Evolutionary conservation across 2,329 filamentous ascomycete species (phyloP).

Genomic region (Aulographum hederae): DNA sequence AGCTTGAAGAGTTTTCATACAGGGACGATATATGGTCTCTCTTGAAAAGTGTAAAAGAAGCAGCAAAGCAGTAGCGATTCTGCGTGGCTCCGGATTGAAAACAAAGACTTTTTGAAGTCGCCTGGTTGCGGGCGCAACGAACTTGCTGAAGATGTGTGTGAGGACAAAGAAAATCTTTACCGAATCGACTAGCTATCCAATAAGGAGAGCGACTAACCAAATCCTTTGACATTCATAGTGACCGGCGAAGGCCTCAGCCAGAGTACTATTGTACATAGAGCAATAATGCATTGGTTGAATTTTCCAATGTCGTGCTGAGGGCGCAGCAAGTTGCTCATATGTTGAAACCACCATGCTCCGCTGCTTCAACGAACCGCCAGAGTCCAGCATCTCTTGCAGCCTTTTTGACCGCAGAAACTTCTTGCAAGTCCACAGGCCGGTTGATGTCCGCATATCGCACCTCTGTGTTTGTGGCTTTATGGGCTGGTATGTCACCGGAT

Average conservation of each 20-base stretch:
- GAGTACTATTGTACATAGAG: neutral
- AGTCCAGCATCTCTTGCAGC: slow-evolving; percentile 55
- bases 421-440: slow-evolving; percentile 43
- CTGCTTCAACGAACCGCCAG: slow-evolving; percentile 59
- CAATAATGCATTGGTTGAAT: no score
- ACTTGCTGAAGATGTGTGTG: neutral
- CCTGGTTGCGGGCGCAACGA: no score
- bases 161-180: neutral
- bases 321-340: slow-evolving; percentile 10
- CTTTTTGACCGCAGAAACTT: slow-evolving; percentile 45
- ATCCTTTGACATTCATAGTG: neutral
- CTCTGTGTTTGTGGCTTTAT: slow-evolving; percentile 18
- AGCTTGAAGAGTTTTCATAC: no score
- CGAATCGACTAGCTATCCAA: neutral
- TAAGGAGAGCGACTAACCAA: neutral
- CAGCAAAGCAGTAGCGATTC: no score
- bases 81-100: no score
- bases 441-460: slow-evolving; percentile 64
- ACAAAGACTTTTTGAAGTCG: no score
- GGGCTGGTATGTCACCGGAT: slow-evolving; percentile 14
- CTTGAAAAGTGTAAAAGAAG: no score
- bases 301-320: no score
- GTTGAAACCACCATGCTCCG: slow-evolving; percentile 37
- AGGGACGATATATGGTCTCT: no score
- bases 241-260: neutral